Evolutionary conservation across 768 basidiomycete species (phyloP), one percentile per base, ranked within the genome.

Genomic region (Kwoniella europaea): DNA sequence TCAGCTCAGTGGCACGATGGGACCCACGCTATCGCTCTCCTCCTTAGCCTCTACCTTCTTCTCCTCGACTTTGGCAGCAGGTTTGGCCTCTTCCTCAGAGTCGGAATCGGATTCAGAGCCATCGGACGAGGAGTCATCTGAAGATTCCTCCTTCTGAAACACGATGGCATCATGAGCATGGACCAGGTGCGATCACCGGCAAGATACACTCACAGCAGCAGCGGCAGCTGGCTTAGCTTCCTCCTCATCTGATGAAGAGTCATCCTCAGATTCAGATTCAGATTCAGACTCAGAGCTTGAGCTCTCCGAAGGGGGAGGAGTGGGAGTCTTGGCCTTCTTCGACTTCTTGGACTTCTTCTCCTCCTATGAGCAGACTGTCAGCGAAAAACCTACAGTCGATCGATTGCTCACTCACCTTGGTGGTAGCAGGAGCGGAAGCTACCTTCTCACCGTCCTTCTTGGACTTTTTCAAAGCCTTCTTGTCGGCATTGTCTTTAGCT

Each of bases 91-190:
- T 54, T 79, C 79, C 71, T 86, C 87, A 35, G 35, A 35, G 60
- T 87, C 87, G 59, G 73, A 87, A 59, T 73, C 73, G 35, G 55
- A 71, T 9, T 82, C 83, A 44, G 82, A 78, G 12, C 18, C 46
- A 20, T 82, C 81, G 22, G 83, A 83, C 63, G 77, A 80, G 42
- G 76, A 77, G n/a, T 73, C 74, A 63, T 79, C 77, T 22, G 76
- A 72, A 53, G 77, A 71, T 83, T 70, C 68, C 42, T 63, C 62
- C 56, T 64, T 67, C 54, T 20, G 20, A n/a, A 15, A 16, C 41
- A 50, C 7, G 55, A 22, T n/a, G 22, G 20, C 56, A 41, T n/a
- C 35, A 55, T 27, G 15, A 43, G 15, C 27, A 16, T 54, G 18
- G 54, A 22, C 13, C 42, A 6, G n/a, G 24, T 50, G 3, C 10